Evolutionary conservation across 805 yeast genomes (phyloP).

Genomic region (Spathaspora arborariae): DNA sequence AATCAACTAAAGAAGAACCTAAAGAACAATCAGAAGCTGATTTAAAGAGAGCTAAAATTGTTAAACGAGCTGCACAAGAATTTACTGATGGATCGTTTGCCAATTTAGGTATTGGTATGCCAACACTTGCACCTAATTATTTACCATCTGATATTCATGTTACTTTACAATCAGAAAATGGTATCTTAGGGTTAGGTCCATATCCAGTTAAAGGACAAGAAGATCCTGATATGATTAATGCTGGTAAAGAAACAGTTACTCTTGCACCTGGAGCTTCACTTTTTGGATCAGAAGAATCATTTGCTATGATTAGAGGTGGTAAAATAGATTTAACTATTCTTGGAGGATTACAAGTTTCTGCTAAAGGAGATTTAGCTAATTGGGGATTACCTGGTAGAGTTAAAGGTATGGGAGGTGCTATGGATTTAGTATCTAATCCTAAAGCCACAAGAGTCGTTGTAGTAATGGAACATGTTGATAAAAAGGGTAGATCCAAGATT

Average conservation of each 20-base stretch:
- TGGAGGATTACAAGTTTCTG: constrained; percentile 49
- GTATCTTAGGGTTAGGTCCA: constrained; percentile 48
- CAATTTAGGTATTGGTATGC: constrained; percentile 51
- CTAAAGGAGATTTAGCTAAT: constrained; percentile 47
- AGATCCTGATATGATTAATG: constrained; percentile 46
- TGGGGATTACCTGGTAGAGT: constrained; percentile 51
- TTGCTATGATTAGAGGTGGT: constrained; percentile 48
- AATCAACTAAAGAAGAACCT: constrained; percentile 3
- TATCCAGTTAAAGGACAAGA: constrained; percentile 40
- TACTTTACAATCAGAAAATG: constrained; percentile 46
- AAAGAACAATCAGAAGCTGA: constrained; percentile 13
- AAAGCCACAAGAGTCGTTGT: constrained; percentile 42
- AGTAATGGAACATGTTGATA: constrained; percentile 46
- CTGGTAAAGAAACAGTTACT: constrained; percentile 51
- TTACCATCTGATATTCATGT: constrained; percentile 33
- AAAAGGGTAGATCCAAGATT: constrained; percentile 45
- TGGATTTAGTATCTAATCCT: constrained; percentile 50
- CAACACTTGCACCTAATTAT: constrained; percentile 44
- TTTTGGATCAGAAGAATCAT: constrained; percentile 49
- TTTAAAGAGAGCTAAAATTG: constrained; percentile 30
- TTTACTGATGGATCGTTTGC: constrained; percentile 41
- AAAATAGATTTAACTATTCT: constrained; percentile 40
- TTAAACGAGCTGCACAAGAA: constrained; percentile 44
- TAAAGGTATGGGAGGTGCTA: constrained; percentile 54
- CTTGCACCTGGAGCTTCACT: constrained; percentile 43